A percentile compares a stretch with the other conserved stretches of the same genome.
These are phyloP conservation scores for Penicillium sp. DNA, from an alignment of 2,329 filamentous ascomycete genomes.

Conservation along the genomic window DNA sequence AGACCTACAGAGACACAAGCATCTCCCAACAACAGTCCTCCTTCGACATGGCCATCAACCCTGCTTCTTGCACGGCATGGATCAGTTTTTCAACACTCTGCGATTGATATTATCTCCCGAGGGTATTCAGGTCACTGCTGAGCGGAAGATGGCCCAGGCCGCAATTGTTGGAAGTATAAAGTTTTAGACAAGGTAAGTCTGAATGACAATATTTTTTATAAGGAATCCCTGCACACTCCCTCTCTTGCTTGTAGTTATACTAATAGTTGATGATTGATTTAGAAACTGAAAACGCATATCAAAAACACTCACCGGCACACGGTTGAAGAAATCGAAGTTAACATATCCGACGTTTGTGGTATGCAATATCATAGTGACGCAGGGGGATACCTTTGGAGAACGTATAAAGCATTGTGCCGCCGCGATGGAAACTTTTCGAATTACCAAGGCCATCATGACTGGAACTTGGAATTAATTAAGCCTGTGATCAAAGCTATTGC, in stretches of 20 bases:
- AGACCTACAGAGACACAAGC: too few species aligned
- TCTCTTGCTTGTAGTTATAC: background rate
- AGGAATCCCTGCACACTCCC: background rate
- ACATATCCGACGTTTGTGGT: conserved; percentile 4
- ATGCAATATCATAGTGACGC: conserved; percentile 14
- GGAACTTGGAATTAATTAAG: conserved; percentile 22
- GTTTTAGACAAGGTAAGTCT: background rate
- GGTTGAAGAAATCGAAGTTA: conserved; percentile 1
- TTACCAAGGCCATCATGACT: conserved; percentile 27
- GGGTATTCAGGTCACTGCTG: conserved; percentile 8
- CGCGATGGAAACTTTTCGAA: conserved; percentile 47
- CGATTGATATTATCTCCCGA: conserved; percentile 44
- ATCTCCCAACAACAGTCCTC: background rate
- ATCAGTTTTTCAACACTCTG: conserved; percentile 52
- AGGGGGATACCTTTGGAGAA: conserved; percentile 50
- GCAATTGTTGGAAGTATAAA: conserved; percentile 4
- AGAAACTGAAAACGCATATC: conserved; percentile 1
- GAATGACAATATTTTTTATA: background rate
- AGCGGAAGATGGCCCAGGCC: conserved; percentile 4
- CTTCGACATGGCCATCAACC: conserved; percentile 1
- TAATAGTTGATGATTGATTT: background rate
- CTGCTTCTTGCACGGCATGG: conserved; percentile 50
- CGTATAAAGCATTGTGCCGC: conserved; percentile 56
- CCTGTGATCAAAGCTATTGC: conserved; percentile 18
- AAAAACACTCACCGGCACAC: background rate